These are phyloP conservation scores for Botryosphaeria dothidea DNA, from an alignment of 2,329 filamentous ascomycete species.

Conservation along the genomic window DNA sequence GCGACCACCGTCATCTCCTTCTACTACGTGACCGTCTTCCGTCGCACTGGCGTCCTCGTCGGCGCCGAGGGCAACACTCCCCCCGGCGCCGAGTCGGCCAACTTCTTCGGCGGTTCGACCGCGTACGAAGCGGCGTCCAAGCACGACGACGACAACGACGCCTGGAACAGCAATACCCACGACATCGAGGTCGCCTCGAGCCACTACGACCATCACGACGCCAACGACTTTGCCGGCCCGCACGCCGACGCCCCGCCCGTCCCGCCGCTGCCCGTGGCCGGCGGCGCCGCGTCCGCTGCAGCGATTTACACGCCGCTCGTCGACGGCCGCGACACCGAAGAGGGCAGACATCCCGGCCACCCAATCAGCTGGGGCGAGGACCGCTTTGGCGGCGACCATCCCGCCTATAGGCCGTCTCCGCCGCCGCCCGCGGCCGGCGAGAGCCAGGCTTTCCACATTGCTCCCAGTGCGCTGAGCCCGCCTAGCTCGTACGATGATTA, in stretches of 20 bases:
- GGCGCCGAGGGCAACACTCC: conserved; percentile 27
- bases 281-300: not conserved
- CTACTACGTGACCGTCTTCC: conserved; percentile 57
- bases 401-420: conserved; percentile 4
- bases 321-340: conserved; percentile 36
- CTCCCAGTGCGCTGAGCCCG: conserved; percentile 12
- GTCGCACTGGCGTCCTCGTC: conserved; percentile 57
- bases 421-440: not conserved
- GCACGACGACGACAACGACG: conserved; percentile 34
- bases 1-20: conserved; percentile 55
- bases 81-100: conserved; percentile 24
- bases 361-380: conserved; percentile 40
- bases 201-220: conserved; percentile 43
- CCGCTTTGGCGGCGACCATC: not conserved
- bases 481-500: conserved; percentile 15
- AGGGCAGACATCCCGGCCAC: conserved; percentile 41
- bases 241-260: not conserved
- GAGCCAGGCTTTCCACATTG: conserved; percentile 8
- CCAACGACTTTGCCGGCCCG: conserved; percentile 33
- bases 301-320: conserved; percentile 13
- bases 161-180: conserved; percentile 46
- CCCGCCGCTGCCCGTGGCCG: conserved; percentile 4
- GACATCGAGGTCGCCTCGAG: conserved; percentile 33
- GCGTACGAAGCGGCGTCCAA: conserved; percentile 13
- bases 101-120: conserved; percentile 19